Conservation (phyloP, 805 yeast species). For the Saccharomycopsis lassenensis region DNA sequence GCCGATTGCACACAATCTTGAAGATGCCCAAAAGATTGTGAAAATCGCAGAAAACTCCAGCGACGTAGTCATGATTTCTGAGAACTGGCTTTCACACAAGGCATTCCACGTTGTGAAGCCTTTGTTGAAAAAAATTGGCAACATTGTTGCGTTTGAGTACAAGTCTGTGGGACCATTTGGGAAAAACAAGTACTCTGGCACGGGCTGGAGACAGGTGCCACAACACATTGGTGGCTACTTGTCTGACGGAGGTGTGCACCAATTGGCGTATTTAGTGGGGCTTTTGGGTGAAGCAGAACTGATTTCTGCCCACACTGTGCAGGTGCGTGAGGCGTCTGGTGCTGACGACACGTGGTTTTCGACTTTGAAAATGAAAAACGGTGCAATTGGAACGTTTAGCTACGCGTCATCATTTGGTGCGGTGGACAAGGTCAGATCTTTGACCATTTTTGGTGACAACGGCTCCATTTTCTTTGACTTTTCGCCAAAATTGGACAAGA, state of each 20-base stretch:
- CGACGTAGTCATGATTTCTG: conserved; percentile 66
- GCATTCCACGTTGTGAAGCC: conserved; percentile 45
- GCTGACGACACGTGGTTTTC: conserved; percentile 73
- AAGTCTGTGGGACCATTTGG: conserved; percentile 65
- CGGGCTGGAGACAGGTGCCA: conserved; percentile 84
- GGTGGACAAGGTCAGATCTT: conserved; percentile 52
- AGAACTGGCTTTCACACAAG: conserved; percentile 73
- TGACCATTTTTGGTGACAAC: conserved; percentile 66
- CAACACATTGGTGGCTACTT: conserved; percentile 88
- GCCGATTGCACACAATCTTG: conserved; percentile 81
- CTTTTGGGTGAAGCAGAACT: conserved; percentile 65
- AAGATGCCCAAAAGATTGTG: conserved; percentile 75
- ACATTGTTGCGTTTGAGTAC: conserved; percentile 56
- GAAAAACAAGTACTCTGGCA: conserved; percentile 48
- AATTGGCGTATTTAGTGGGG: conserved; percentile 74
- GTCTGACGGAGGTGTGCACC: conserved; percentile 96
- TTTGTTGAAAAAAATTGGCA: conserved; percentile 63
- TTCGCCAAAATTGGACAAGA: conserved; percentile 36
- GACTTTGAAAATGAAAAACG: conserved; percentile 46
- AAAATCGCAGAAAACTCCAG: conserved; percentile 47
- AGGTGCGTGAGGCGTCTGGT: conserved; percentile 68
- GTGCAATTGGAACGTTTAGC: conserved; percentile 73
- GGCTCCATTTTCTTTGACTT: conserved; percentile 68
- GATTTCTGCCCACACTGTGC: conserved; percentile 68
- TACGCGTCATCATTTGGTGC: conserved; percentile 86